Evolutionary conservation across 345 rosid genomes (phyloP), one percentile per base, ranked within the genome.

Genomic region (Lepidium aucheri): DNA sequence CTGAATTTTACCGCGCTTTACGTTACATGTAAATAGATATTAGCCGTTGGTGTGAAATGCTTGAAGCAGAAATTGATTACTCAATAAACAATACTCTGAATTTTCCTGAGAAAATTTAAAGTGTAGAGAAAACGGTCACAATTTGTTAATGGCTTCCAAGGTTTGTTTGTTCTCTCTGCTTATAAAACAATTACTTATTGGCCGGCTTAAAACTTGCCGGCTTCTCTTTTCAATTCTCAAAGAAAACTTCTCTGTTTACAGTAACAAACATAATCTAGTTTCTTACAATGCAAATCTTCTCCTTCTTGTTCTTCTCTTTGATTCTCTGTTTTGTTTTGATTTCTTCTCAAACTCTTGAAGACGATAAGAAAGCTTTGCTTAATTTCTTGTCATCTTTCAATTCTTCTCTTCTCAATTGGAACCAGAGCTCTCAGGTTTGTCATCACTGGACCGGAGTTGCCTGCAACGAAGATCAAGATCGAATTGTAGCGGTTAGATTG

Each of bases 351-450:
- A 82, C 85, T 17, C 78, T 72, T 16, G 86, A 82, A 36, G 83
- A 84, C 36, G 98, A 93, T 70, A 86, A 78, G 86, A 78, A 62
- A 60, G 94, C 95, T 65, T 74, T 93, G 74, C 87, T 86, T 18
- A 85, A 85, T 24, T 93, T 93, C 63, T 78, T 64, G 15, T 77
- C 74, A 44, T 51, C 38, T 14, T 69, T 83, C 42, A 78, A 63
- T 42, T 84, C 82, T 30, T 47, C 68, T 16, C 49, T 47, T 53
- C 81, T 84, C 13, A 78, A 60, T 67, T 93, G 98, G 97, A 82
- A 79, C 24, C 74, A 72, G 65, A 75, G 76, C 65, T 75, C 82
- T 22, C 59, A 78, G 0, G 83, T 82, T 49, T 90, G 97, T 76
- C 53, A 72, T 26, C 50, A 56, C 62, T 93, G 99, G 99, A 81